These are phyloP conservation scores for Ligustrum vulgare DNA, from an alignment of 257 asterid species.

Conservation along the genomic window DNA sequence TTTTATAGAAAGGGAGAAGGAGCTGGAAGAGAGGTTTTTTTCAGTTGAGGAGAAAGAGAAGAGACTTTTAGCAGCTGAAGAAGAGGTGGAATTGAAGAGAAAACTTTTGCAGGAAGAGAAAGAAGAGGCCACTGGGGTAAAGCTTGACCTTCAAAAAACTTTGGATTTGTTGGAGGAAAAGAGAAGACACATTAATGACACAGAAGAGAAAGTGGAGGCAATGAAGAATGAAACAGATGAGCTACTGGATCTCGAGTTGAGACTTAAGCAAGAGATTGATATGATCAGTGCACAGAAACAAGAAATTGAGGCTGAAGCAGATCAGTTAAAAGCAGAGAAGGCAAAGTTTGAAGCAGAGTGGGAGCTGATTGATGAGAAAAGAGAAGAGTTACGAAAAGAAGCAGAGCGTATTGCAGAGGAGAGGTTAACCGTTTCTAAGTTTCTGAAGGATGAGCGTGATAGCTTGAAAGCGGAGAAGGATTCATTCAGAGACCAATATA, in stretches of 20 bases:
- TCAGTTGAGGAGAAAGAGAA: constrained; percentile 57
- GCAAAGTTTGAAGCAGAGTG: constrained; percentile 89
- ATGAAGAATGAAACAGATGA: constrained; percentile 79
- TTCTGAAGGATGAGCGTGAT: constrained; percentile 75
- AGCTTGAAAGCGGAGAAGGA: constrained; percentile 70
- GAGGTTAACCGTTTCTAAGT: constrained; percentile 60
- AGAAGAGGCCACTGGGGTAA: constrained; percentile 46
- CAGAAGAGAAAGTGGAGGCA: constrained; percentile 68
- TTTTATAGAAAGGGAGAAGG: constrained; percentile 57
- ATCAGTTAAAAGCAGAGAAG: constrained; percentile 71
- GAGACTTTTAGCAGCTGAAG: constrained; percentile 47
- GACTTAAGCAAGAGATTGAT: constrained; percentile 92
- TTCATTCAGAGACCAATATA: constrained; percentile 62
- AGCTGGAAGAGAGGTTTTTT: constrained; percentile 52
- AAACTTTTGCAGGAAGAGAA: constrained; percentile 52
- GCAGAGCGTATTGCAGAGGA: constrained; percentile 76
- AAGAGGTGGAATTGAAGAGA: constrained; percentile 51
- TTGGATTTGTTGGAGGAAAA: constrained; percentile 63
- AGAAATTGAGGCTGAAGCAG: constrained; percentile 78
- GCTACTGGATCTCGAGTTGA: constrained; percentile 59
- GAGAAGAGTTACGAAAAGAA: constrained; percentile 74
- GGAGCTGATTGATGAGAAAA: constrained; percentile 87
- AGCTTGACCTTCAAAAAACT: constrained; percentile 59
- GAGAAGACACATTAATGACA: constrained; percentile 45
- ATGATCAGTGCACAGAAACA: constrained; percentile 64